Evolutionary conservation across 257 asterid species (phyloP), one percentile per base, ranked within the genome.

Genomic region (Solanum chiquidenum): DNA sequence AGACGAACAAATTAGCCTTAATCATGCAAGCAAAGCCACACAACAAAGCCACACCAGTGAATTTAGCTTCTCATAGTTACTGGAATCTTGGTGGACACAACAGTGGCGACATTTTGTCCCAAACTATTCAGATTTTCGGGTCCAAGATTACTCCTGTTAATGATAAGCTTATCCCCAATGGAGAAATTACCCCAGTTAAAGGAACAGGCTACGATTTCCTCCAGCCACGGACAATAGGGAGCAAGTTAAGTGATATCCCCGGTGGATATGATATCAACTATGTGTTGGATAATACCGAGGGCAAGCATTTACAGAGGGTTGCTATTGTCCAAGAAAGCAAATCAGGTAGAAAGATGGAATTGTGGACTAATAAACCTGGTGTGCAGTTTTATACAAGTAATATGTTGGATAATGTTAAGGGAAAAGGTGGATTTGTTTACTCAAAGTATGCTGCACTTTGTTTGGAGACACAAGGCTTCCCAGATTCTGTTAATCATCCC

Each of bases 391-490:
- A 95, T 79, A 95, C 95, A 0, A 89, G 97, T 3, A 93, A 93
- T 71, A 94, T 93, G 98, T 21, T 95, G 94, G 8, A 35, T 1
- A 91, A 89, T 20, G 83, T 89, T 0, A 83, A 79, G 27, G 98
- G 99, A 16, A 96, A 94, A 85, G 91, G 86, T 8, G 98, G 98
- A 13, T 92, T 72, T 12, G 89, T 91, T 33, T 96, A 96, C 64
- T n/a, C 86, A 11, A 77, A 34, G 21, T 83, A 94, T 88, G 95
- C 87, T 12, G 99, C 88, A 0, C 82, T 95, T 8, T 93, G 95
- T 86, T 88, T 96, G 97, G 99, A 96, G 90, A 92, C 98, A 9
- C 99, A 94, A 31, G 98, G 98, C 5, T 96, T 94, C 35, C 99
- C 99, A 0, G 98, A 96, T 88, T 86, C 99, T 7, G 98, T 96